Conservation (phyloP, 2,329 filamentous ascomycete genomes). For the Pyrenophora tritici-repentis region DNA sequence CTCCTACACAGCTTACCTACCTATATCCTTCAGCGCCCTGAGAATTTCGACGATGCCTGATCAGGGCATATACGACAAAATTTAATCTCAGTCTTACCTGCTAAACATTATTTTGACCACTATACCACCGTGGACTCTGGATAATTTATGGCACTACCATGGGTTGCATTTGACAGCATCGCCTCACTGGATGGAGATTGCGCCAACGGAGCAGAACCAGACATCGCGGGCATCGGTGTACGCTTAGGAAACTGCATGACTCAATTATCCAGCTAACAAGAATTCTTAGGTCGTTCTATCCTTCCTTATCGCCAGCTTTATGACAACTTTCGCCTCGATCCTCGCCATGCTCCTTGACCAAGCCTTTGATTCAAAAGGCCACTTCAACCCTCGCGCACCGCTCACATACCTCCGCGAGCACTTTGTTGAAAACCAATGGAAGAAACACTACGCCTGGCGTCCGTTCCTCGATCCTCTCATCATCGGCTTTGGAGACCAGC, state of each 20-base stretch:
- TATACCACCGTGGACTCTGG: no score
- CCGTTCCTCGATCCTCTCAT: constrained; percentile 40
- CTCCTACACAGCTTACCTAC: no score
- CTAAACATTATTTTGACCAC: no score
- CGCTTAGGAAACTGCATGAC: neutral
- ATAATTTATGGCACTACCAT: constrained; percentile 31
- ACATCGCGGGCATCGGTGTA: constrained; percentile 40
- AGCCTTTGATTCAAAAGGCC: constrained; percentile 33
- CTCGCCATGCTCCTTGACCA: constrained; percentile 42
- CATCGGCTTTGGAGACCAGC: constrained; percentile 40
- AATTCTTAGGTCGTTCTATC: constrained; percentile 34
- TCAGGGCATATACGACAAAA: no score
- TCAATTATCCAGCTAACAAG: neutral
- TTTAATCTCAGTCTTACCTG: no score
- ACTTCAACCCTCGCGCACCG: constrained; percentile 26
- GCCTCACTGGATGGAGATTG: constrained; percentile 28
- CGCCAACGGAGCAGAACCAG: constrained; percentile 32
- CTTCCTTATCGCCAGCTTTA: constrained; percentile 36
- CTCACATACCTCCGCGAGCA: constrained; percentile 30
- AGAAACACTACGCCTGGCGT: constrained; percentile 37
- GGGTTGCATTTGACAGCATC: constrained; percentile 35
- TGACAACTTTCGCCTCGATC: constrained; percentile 38
- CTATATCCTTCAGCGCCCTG: no score
- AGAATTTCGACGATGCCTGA: no score
- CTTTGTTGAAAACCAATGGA: constrained; percentile 35